Percentiles rank a stretch among this genome's conserved stretches.
These are phyloP conservation scores for Penicillium samsonianum DNA, from an alignment of 495 filamentous ascomycete genomes.

Conservation along the genomic window DNA sequence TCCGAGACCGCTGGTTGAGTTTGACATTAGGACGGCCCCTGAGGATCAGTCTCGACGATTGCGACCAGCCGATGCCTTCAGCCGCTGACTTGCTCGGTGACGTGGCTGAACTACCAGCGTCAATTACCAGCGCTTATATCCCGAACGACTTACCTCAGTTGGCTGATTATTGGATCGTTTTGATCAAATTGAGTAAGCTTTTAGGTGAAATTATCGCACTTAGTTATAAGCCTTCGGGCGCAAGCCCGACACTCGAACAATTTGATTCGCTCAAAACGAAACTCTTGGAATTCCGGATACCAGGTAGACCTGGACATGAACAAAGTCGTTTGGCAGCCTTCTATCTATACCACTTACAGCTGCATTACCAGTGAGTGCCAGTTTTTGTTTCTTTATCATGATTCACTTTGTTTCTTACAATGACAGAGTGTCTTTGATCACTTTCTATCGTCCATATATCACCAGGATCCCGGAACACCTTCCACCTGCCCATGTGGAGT, in stretches of 20 bases:
- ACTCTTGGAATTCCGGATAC: constrained; percentile 22
- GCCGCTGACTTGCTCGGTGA: constrained; percentile 35
- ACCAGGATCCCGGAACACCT: constrained; percentile 16
- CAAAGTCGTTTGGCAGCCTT: constrained; percentile 21
- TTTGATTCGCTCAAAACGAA: constrained; percentile 29
- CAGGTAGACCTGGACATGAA: constrained; percentile 10
- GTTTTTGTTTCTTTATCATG: no score
- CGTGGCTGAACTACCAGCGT: constrained; percentile 15
- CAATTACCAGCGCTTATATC: constrained; percentile 11
- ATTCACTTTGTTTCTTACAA: constrained; percentile 3
- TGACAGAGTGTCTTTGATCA: constrained; percentile 29
- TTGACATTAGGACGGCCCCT: constrained; percentile 38
- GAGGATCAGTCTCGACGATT: constrained; percentile 38
- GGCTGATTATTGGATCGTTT: constrained; percentile 32
- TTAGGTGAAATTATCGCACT: constrained; percentile 26
- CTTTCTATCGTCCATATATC: constrained; percentile 32
- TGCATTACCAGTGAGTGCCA: constrained; percentile 37
- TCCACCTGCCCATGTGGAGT: constrained; percentile 20
- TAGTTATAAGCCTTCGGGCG: constrained; percentile 21
- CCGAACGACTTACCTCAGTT: constrained; percentile 26
- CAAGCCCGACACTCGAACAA: constrained; percentile 15
- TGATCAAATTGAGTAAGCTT: constrained; percentile 29
- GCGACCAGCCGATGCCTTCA: constrained; percentile 30
- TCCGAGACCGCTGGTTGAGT: constrained; percentile 42
- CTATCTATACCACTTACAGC: constrained; percentile 31